Evolutionary conservation across 768 basidiomycete species (phyloP).

Genomic region (Favolaschia claudopus): DNA sequence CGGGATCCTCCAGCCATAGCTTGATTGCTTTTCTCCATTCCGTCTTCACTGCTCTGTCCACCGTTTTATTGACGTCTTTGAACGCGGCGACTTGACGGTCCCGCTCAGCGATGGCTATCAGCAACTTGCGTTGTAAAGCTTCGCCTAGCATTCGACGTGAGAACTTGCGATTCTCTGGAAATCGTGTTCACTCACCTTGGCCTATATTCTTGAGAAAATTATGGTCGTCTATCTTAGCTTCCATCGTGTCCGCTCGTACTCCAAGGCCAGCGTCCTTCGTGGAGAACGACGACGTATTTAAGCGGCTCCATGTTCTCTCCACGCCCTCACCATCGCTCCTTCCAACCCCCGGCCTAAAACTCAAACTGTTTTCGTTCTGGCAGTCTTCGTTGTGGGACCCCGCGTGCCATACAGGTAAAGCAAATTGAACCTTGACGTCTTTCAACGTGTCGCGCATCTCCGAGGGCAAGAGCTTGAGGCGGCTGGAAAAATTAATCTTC

Average conservation of each 20-base stretch:
- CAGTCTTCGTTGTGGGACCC: slow-evolving; percentile 19
- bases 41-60: too few species aligned
- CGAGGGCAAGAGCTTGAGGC: background rate
- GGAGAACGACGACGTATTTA: slow-evolving; percentile 30
- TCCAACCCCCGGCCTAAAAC: slow-evolving; percentile 15
- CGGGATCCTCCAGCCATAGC: too few species aligned
- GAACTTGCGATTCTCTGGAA: background rate
- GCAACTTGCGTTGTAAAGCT: slow-evolving; percentile 5
- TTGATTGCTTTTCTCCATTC: too few species aligned
- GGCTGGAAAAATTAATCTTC: slow-evolving; percentile 3
- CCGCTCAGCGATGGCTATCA: slow-evolving; percentile 17
- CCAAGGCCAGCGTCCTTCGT: slow-evolving; percentile 42
- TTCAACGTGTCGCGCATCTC: background rate
- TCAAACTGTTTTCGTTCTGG: slow-evolving; percentile 11
- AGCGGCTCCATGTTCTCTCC: slow-evolving; percentile 36
- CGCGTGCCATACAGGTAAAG: slow-evolving; percentile 25
- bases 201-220: slow-evolving; percentile 24
- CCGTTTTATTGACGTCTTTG: too few species aligned
- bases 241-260: slow-evolving; percentile 31
- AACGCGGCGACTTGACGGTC: too few species aligned
- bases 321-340: slow-evolving; percentile 15
- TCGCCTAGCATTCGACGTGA: background rate
- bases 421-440: background rate
- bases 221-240: slow-evolving; percentile 32
- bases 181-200: background rate